Conservation (phyloP, 2,329 filamentous ascomycete genomes). For the Pseudocercospora cruenta region DNA sequence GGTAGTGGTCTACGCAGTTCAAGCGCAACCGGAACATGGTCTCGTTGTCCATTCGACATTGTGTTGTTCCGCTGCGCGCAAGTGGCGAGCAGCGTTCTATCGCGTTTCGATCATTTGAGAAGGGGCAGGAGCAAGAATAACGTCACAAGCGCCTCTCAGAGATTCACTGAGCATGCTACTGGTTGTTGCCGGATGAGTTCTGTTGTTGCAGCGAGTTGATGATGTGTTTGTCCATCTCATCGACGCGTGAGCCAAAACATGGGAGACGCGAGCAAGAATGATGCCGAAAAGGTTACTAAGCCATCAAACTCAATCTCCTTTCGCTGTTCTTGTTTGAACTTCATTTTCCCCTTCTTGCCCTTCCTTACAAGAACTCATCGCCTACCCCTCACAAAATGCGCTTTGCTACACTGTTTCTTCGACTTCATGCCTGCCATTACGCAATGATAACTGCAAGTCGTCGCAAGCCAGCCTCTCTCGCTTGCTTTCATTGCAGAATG, state of each 20-base stretch:
- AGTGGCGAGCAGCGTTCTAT: conserved; percentile 17
- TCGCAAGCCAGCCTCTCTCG: neutral
- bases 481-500: conserved; percentile 4
- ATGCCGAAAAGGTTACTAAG: neutral
- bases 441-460: neutral
- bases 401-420: too few species aligned
- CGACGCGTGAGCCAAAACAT: neutral
- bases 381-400: too few species aligned
- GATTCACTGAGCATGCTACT: too few species aligned
- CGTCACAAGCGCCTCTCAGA: neutral
- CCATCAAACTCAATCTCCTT: neutral
- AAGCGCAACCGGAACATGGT: conserved; percentile 77
- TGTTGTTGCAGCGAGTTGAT: too few species aligned
- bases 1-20: conserved; percentile 96
- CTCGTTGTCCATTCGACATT: conserved; percentile 7
- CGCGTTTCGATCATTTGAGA: conserved; percentile 31
- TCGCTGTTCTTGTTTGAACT: neutral
- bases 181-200: too few species aligned
- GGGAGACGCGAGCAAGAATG: neutral
- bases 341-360: neutral
- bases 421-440: neutral
- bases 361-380: too few species aligned
- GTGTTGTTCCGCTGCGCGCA: neutral
- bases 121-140: too few species aligned
- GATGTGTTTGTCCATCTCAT: neutral